A percentile compares a stretch with the other conserved stretches of the same genome.
These are phyloP conservation scores for Euphorbia tirucalli DNA, from an alignment of 345 rosid genomes.

Conservation along the genomic window DNA sequence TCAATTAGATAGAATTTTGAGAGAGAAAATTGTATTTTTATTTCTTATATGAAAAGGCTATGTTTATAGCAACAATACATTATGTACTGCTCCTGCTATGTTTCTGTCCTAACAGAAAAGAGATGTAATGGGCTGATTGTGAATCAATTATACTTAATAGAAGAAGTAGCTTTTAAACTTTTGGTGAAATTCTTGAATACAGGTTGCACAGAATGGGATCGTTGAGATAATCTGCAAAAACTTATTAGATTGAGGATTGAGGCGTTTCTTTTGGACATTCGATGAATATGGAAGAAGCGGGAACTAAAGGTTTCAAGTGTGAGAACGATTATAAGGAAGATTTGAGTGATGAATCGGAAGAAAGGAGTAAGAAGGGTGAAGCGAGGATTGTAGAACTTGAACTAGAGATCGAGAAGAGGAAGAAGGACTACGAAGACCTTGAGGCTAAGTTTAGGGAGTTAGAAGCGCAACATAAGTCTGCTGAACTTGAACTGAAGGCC, in stretches of 20 bases:
- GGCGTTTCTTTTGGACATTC: conserved; percentile 18
- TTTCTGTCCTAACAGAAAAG: no score
- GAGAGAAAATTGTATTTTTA: no score
- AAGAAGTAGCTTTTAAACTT: not conserved
- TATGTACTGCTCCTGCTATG: no score
- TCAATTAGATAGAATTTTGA: no score
- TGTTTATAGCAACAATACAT: no score
- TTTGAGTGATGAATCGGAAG: conserved; percentile 13
- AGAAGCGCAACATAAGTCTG: conserved; percentile 32
- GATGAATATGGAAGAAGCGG: conserved; percentile 16
- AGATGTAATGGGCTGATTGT: not conserved
- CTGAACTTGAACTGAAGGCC: conserved; percentile 30
- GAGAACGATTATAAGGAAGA: not conserved
- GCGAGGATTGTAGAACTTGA: conserved; percentile 41
- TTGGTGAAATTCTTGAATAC: not conserved
- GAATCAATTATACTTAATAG: not conserved
- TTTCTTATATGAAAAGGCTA: no score
- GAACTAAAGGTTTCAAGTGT: conserved; percentile 7
- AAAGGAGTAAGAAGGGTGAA: conserved; percentile 31
- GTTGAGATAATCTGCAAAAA: not conserved
- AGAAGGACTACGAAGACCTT: conserved; percentile 36
- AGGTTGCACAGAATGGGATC: not conserved
- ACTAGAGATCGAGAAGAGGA: conserved; percentile 34
- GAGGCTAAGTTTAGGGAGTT: conserved; percentile 32
- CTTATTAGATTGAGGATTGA: not conserved